phyloP scores from a whole-genome alignment of 2,329 filamentous ascomycete genomes.

The Didymella arachidicola region DNA sequence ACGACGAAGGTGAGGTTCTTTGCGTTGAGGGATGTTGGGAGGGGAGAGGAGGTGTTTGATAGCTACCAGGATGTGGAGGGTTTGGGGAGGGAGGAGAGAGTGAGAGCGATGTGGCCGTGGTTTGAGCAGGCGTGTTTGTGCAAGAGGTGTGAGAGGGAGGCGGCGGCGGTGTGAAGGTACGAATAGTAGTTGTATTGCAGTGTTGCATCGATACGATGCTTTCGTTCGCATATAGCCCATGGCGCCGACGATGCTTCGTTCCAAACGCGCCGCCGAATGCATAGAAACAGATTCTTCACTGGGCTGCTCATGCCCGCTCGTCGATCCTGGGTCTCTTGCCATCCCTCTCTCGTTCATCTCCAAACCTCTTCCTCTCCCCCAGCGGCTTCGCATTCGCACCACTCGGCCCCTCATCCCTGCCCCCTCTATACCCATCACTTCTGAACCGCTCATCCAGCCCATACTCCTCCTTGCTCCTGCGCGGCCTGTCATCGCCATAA shows the following conservation, averaged over 20 bases:
- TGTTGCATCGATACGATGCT: no score
- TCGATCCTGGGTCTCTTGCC: slow-evolving; percentile 56
- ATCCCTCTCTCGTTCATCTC: slow-evolving; percentile 51
- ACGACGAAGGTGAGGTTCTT: slow-evolving; percentile 25
- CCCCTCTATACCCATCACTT: slow-evolving; percentile 63
- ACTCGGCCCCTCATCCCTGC: slow-evolving; percentile 58
- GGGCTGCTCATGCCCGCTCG: slow-evolving; percentile 14
- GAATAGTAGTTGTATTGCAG: no score
- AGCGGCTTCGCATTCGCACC: slow-evolving; percentile 77
- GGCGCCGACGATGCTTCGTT: no score
- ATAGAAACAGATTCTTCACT: slow-evolving; percentile 11
- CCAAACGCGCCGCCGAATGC: slow-evolving; percentile 22
- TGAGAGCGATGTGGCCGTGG: slow-evolving; percentile 26
- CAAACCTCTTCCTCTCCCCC: slow-evolving; percentile 65
- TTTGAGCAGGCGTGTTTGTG: slow-evolving; percentile 25
- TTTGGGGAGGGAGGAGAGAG: slow-evolving; percentile 10
- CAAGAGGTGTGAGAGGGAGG: slow-evolving; percentile 17
- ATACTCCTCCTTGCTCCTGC: slow-evolving; percentile 51
- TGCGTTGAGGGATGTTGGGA: slow-evolving; percentile 8
- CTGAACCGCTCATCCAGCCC: slow-evolving; percentile 72
- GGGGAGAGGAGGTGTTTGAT: slow-evolving; percentile 27
- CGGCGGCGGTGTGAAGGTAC: not conserved
- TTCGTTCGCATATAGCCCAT: no score
- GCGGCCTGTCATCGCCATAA: slow-evolving; percentile 59
- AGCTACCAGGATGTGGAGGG: slow-evolving; percentile 21